Conservation (phyloP, 495 filamentous ascomycete species). For the Penicillium chermesinum region DNA sequence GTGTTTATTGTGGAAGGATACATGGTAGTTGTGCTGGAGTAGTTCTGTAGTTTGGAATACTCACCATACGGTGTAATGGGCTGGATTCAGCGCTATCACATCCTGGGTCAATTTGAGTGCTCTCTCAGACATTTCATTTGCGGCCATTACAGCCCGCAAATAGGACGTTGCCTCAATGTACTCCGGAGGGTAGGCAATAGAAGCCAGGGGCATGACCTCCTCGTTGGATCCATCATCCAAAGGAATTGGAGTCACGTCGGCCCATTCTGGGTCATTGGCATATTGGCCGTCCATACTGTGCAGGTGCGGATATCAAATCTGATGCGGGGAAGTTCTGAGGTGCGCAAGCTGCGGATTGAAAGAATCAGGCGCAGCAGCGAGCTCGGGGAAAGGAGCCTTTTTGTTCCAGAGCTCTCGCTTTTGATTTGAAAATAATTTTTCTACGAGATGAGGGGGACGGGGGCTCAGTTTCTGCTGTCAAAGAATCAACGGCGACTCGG, state of each 20-base stretch:
- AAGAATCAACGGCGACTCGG: neutral
- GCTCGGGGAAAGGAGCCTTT: neutral
- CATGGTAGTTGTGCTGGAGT: neutral
- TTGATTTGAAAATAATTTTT: neutral
- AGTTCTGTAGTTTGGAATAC: conserved; percentile 3
- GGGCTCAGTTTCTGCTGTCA: neutral
- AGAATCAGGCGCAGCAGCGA: neutral
- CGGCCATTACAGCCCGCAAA: conserved; percentile 87
- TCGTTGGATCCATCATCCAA: conserved; percentile 65
- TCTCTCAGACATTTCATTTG: conserved; percentile 74
- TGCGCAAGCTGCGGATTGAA: neutral
- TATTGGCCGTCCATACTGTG: conserved; percentile 45
- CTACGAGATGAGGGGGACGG: neutral
- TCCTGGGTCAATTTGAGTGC: conserved; percentile 79
- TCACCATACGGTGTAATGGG: conserved; percentile 96
- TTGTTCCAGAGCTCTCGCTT: too few relatives aligned
- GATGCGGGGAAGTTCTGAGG: neutral
- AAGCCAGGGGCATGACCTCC: conserved; percentile 66
- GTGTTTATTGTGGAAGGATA: too few relatives aligned
- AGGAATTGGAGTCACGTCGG: conserved; percentile 75
- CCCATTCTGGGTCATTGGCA: conserved; percentile 68
- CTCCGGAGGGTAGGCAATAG: conserved; percentile 79
- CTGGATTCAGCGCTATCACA: conserved; percentile 87
- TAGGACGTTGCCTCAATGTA: conserved; percentile 88
- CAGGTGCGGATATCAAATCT: conserved; percentile 2